Conservation (phyloP, 2,329 filamentous ascomycete species). For the Aspergillus pseudotamarii region DNA sequence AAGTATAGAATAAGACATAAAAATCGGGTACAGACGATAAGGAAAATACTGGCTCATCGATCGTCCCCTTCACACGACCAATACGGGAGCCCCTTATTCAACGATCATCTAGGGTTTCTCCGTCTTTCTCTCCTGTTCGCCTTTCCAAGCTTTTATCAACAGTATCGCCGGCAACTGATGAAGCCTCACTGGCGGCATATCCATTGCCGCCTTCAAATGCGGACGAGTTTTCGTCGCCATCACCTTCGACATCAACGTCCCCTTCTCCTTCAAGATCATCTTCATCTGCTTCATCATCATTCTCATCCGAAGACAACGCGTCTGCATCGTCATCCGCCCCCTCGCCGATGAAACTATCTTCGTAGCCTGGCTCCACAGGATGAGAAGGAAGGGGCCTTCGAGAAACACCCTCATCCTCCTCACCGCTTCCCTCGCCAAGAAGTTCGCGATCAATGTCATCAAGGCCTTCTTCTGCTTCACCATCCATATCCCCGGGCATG, state of each 20-base stretch:
- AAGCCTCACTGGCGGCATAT: slow-evolving; percentile 37
- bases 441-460: slow-evolving; percentile 43
- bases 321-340: slow-evolving; percentile 31
- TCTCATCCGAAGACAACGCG: slow-evolving; percentile 33
- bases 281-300: slow-evolving; percentile 31
- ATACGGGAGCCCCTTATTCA: background rate
- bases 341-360: slow-evolving; percentile 30
- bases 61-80: background rate
- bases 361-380: slow-evolving; percentile 26
- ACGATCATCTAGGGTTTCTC: slow-evolving; percentile 34
- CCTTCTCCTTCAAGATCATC: slow-evolving; percentile 42
- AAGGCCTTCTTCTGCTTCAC: slow-evolving; percentile 37
- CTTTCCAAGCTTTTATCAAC: slow-evolving; percentile 13
- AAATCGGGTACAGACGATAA: background rate
- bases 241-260: slow-evolving; percentile 24
- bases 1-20: too few relatives aligned
- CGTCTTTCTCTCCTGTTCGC: slow-evolving; percentile 26
- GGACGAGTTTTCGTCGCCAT: slow-evolving; percentile 36
- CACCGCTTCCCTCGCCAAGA: slow-evolving; percentile 39
- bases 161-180: slow-evolving; percentile 28
- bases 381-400: slow-evolving; percentile 21
- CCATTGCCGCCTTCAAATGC: slow-evolving; percentile 35
- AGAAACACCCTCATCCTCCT: slow-evolving; percentile 35
- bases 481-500: slow-evolving; percentile 31
- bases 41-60: background rate